These are phyloP conservation scores for Mycosphaerella arachidis DNA, from an alignment of 2,329 filamentous ascomycete genomes.

Conservation along the genomic window DNA sequence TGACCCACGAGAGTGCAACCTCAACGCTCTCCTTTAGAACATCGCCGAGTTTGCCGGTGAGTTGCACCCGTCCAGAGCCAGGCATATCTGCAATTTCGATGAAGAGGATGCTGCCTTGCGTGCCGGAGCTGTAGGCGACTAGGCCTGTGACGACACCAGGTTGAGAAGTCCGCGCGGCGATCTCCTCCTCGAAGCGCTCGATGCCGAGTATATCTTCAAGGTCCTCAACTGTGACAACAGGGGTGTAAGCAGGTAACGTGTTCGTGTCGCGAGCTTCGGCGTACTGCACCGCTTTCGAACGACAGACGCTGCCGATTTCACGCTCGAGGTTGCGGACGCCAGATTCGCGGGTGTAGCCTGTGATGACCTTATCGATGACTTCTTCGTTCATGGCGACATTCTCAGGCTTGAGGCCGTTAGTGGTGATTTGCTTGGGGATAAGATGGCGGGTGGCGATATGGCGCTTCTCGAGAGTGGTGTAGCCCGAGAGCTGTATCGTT, in stretches of 20 bases:
- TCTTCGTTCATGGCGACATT: slow-evolving; percentile 75
- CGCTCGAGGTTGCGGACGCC: slow-evolving; percentile 94
- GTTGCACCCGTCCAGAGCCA: slow-evolving; percentile 81
- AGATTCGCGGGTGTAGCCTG: slow-evolving; percentile 91
- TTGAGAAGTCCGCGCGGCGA: slow-evolving; percentile 74
- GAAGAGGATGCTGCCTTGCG: slow-evolving; percentile 93
- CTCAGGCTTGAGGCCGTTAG: slow-evolving; percentile 74
- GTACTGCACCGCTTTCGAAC: slow-evolving; percentile 90
- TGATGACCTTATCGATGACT: slow-evolving; percentile 91
- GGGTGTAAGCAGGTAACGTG: slow-evolving; percentile 61
- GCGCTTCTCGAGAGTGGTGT: slow-evolving; percentile 94
- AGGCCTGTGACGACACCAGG: slow-evolving; percentile 94
- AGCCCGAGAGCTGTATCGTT: slow-evolving; percentile 86
- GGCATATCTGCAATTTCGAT: slow-evolving; percentile 99
- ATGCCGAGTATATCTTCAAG: slow-evolving; percentile 88
- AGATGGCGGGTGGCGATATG: slow-evolving; percentile 90
- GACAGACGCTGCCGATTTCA: slow-evolving; percentile 90
- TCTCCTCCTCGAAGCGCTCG: slow-evolving; percentile 91
- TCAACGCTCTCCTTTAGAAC: slow-evolving; percentile 97
- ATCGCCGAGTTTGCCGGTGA: slow-evolving; percentile 93
- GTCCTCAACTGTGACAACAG: slow-evolving; percentile 69
- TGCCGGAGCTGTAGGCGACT: slow-evolving; percentile 87
- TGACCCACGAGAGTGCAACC: slow-evolving; percentile 94
- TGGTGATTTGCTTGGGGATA: slow-evolving; percentile 90
- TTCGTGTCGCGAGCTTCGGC: slow-evolving; percentile 80